These are phyloP conservation scores for Dysphania ambrosioides DNA, from an alignment of 148 eudicot species.

Conservation along the genomic window DNA sequence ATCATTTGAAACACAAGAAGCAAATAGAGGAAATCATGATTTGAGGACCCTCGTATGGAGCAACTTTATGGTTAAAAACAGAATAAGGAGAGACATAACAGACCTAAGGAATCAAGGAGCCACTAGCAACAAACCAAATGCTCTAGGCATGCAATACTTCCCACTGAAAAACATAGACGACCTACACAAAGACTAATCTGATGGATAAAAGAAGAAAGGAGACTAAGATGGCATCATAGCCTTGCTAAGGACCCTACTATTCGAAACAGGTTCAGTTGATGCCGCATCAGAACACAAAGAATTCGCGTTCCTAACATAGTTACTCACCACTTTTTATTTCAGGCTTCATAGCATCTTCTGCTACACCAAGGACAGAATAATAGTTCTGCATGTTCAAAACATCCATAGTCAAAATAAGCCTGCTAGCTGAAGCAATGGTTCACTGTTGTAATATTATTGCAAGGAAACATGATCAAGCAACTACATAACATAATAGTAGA, in stretches of 20 bases:
- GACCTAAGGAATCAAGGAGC: neutral
- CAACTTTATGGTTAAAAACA: neutral
- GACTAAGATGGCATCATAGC: neutral
- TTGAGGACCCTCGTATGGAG: neutral
- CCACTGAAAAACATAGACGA: neutral
- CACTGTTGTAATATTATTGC: neutral
- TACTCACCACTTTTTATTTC: slow-evolving; percentile 86
- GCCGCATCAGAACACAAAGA: neutral
- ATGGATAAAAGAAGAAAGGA: neutral
- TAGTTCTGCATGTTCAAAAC: slow-evolving; percentile 51
- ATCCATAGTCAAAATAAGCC: neutral
- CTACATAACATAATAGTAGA: slow-evolving; percentile 7
- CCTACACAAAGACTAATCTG: neutral
- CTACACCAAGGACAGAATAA: slow-evolving; percentile 82
- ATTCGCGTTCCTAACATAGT: neutral
- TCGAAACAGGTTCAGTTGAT: neutral
- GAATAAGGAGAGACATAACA: neutral
- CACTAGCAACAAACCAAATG: neutral
- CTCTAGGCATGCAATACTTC: neutral
- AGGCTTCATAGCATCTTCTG: slow-evolving; percentile 68
- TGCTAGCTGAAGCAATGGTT: neutral
- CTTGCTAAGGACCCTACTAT: neutral
- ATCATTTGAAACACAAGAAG: neutral
- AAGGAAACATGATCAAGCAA: slow-evolving; percentile 8
- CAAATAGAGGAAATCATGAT: neutral